phyloP scores from a whole-genome alignment of 192 early-diverging fungal species.

The Linnemannia exigua region DNA sequence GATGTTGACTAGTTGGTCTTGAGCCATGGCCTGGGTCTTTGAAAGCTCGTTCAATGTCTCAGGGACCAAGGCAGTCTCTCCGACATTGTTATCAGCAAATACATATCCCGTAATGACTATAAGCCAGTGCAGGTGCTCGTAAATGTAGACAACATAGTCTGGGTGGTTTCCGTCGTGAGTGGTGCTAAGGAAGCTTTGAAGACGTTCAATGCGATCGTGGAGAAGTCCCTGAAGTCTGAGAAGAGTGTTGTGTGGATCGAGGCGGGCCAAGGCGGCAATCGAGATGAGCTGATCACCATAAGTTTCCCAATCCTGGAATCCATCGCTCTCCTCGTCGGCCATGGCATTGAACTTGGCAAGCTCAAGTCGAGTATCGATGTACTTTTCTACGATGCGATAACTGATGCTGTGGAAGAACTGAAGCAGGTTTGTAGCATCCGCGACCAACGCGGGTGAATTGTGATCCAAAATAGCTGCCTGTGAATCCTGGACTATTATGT shows the following conservation, averaged over 20 bases:
- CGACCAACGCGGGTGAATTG: slow-evolving; percentile 34
- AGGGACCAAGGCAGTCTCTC: slow-evolving; percentile 80
- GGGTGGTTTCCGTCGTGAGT: slow-evolving; percentile 49
- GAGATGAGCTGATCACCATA: slow-evolving; percentile 81
- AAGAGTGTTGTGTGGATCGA: slow-evolving; percentile 67
- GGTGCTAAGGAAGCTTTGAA: slow-evolving; percentile 64
- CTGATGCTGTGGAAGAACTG: slow-evolving; percentile 67
- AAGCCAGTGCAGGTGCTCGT: slow-evolving; percentile 84
- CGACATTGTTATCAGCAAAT: slow-evolving; percentile 75
- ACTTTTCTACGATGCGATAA: slow-evolving; percentile 70
- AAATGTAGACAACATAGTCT: slow-evolving; percentile 55
- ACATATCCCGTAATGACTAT: slow-evolving; percentile 76
- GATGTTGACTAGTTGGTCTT: slow-evolving; percentile 67
- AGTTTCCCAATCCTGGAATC: slow-evolving; percentile 75
- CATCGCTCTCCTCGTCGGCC: slow-evolving; percentile 69
- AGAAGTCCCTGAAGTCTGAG: slow-evolving; percentile 64
- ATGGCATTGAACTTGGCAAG: slow-evolving; percentile 62
- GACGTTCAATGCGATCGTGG: slow-evolving; percentile 61
- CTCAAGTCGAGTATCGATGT: slow-evolving; percentile 73
- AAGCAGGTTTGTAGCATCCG: slow-evolving; percentile 54
- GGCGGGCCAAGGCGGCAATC: slow-evolving; percentile 73
- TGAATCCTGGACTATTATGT: slow-evolving; percentile 40
- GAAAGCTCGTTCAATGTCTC: slow-evolving; percentile 73
- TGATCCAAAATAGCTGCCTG: slow-evolving; percentile 47
- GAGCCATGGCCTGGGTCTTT: slow-evolving; percentile 46